phyloP scores from a whole-genome alignment of 192 early-diverging fungal species.

The Coemansia sp. region DNA sequence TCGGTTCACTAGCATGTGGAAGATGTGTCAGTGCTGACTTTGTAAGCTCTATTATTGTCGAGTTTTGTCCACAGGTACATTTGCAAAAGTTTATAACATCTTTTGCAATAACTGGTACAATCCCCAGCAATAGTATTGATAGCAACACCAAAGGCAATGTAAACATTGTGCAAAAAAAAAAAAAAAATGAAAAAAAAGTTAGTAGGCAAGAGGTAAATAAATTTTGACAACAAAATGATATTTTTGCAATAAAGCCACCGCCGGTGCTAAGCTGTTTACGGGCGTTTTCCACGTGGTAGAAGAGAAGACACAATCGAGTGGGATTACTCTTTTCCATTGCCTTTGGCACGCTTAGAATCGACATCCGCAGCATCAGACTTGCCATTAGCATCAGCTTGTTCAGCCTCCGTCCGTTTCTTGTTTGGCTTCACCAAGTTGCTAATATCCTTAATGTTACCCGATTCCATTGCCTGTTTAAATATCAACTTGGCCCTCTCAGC shows the following conservation, averaged over 20 bases:
- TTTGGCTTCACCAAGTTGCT: slow-evolving; percentile 30
- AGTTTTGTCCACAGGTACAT: slow-evolving; percentile 53
- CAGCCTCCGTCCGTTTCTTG: slow-evolving; percentile 16
- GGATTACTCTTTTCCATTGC: background rate
- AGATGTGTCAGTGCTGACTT: slow-evolving; percentile 42
- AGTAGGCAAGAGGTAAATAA: background rate
- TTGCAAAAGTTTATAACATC: slow-evolving; percentile 52
- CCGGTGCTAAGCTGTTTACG: background rate
- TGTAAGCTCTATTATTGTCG: slow-evolving; percentile 51
- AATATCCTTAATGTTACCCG: slow-evolving; percentile 45
- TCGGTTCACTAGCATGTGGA: slow-evolving; percentile 49
- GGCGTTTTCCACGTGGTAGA: background rate
- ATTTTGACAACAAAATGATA: background rate
- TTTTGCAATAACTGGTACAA: slow-evolving; percentile 13
- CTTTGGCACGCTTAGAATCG: slow-evolving; percentile 36
- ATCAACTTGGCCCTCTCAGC: slow-evolving; percentile 47
- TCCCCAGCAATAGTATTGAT: background rate
- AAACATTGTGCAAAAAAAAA: background rate
- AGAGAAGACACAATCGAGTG: background rate
- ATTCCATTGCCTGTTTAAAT: slow-evolving; percentile 45
- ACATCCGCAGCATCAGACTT: slow-evolving; percentile 17
- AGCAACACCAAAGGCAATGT: background rate
- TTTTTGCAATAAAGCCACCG: background rate
- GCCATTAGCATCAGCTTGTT: slow-evolving; percentile 13
- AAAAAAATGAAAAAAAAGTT: background rate